Percentiles rank a stretch among this genome's conserved stretches.
phyloP scores from a whole-genome alignment of 306 rosid species.

The Malus asiatica region DNA sequence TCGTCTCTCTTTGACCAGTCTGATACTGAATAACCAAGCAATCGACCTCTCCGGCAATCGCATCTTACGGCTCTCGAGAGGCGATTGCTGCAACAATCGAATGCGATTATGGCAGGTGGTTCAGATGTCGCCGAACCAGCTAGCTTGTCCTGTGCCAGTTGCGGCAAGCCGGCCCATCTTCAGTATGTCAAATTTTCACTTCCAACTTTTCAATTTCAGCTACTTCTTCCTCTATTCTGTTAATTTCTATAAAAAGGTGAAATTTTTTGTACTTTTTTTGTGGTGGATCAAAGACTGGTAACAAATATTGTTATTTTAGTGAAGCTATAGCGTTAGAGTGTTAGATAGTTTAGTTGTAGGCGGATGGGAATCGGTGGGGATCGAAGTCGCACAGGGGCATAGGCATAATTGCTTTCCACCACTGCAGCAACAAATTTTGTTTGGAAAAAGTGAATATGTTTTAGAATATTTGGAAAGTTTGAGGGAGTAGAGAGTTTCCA shows the following conservation, averaged over 20 bases:
- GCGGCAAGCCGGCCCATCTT: slow-evolving; percentile 76
- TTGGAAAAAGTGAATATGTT: not conserved
- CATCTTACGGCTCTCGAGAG: not conserved
- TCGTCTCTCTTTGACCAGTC: not conserved
- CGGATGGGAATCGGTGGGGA: no score
- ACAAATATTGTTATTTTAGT: no score
- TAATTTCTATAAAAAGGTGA: not conserved
- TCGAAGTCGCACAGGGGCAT: no score
- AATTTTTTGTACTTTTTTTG: not conserved
- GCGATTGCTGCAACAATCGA: not conserved
- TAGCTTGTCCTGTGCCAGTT: slow-evolving; percentile 52
- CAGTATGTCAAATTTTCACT: slow-evolving; percentile 42
- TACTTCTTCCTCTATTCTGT: not conserved
- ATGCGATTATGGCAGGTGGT: slow-evolving; percentile 45
- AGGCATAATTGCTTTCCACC: no score
- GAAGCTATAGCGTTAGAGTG: no score
- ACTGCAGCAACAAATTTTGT: not conserved
- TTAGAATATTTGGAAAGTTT: not conserved
- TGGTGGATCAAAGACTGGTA: not conserved
- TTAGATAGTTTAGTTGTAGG: no score
- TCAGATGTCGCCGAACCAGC: slow-evolving; percentile 30
- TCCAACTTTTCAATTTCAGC: not conserved
- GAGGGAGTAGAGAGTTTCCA: not conserved
- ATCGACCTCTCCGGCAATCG: slow-evolving; percentile 1
- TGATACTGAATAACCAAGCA: not conserved